Evolutionary conservation across 495 filamentous ascomycete species (phyloP), one percentile per base, ranked within the genome.

Genomic region (Xylaria cubensis): DNA sequence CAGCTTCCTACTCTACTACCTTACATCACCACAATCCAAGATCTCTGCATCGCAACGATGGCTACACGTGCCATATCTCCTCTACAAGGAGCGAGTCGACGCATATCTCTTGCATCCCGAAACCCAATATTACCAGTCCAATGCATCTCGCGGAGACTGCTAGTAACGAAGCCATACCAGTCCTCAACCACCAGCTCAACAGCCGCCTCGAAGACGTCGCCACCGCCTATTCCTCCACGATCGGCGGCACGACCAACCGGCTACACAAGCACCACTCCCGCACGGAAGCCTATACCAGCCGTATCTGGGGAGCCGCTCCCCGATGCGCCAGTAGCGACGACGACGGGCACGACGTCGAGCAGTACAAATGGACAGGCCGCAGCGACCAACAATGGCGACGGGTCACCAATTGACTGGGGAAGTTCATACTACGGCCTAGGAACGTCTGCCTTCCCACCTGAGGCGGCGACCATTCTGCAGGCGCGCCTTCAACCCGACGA

Each of bases 381-480:
- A 17, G 19, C 53, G 24, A 12, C 24, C 42, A 10, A 19, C 71
- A 19, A 51, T 29, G 34, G 7, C 41, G 19, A 42, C 8, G 69
- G 59, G 1, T 0, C 17, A 12, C 84, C 87, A 3, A 91, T 97
- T 66, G 94, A 99, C 86, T 99, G 96, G 96, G 90, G 93, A 32
- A 92, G 90, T 24, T 98, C 95, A 0, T 99, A 92, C 87, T 92
- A 97, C 81, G 96, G 96, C 1, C 88, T 98, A 34, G 92, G 91
- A 19, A 86, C 88, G 0, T 84, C 86, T 48, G 88, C 94, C 0
- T 98, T 99, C 82, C 81, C 89, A 36, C 86, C 91, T 65, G 94
- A 97, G 85, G 86, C 90, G 17, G 86, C 91, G 4, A 87, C 91
- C 39, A 83, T 94, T 6, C 82, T 99, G 62, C 86, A 94, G 69